These are phyloP conservation scores for Aureobasidium sp. DNA, from an alignment of 2,329 filamentous ascomycete species.

Conservation along the genomic window DNA sequence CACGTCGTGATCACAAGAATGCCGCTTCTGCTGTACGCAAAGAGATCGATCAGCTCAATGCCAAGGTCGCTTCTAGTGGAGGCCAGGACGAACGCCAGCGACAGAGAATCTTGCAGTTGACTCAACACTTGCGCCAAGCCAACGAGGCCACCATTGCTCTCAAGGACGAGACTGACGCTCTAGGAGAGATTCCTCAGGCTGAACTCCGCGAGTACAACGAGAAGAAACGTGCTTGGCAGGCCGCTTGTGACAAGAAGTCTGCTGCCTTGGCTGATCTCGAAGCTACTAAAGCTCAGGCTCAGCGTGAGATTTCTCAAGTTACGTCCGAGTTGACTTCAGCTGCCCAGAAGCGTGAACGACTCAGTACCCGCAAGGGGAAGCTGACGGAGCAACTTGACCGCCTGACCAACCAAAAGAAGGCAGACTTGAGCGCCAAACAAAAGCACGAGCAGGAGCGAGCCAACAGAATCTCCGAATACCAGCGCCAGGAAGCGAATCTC, in stretches of 20 bases:
- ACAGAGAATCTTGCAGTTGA: constrained; percentile 68
- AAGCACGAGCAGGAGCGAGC: constrained; percentile 28
- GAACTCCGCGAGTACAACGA: constrained; percentile 52
- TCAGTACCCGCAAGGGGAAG: constrained; percentile 62
- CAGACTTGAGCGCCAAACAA: constrained; percentile 29
- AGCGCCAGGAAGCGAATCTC: constrained; percentile 34
- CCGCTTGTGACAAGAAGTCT: constrained; percentile 45
- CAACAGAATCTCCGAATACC: constrained; percentile 24
- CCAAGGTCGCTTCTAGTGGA: constrained; percentile 58
- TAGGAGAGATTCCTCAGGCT: constrained; percentile 57
- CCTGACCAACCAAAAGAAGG: constrained; percentile 63
- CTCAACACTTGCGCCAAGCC: constrained; percentile 64
- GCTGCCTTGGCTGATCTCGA: constrained; percentile 51
- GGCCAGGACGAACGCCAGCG: constrained; percentile 69
- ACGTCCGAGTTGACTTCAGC: constrained; percentile 57
- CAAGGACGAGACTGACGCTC: constrained; percentile 53
- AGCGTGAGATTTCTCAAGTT: constrained; percentile 55
- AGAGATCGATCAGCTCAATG: constrained; percentile 64
- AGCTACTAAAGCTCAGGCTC: constrained; percentile 53
- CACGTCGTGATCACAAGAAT: constrained; percentile 67
- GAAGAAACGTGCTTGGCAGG: constrained; percentile 52
- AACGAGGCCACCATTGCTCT: constrained; percentile 55
- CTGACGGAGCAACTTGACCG: constrained; percentile 65
- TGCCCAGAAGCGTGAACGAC: constrained; percentile 64
- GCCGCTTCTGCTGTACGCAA: constrained; percentile 60